phyloP scores from a whole-genome alignment of 2,329 filamentous ascomycete species.

The Conoideocrella luteorostrata region DNA sequence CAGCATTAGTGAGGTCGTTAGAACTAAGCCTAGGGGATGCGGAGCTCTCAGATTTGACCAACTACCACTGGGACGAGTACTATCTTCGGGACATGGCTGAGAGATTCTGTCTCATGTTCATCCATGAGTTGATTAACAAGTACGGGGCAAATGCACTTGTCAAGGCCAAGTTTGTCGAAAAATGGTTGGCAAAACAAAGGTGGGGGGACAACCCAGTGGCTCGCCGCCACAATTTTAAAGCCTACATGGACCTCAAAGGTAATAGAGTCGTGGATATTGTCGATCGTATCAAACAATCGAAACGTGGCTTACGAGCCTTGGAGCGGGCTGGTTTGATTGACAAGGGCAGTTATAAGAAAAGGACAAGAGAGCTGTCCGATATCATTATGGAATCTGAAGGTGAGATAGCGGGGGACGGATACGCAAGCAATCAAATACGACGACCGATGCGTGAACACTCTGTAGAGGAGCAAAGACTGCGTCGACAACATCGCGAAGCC shows the following conservation, averaged over 20 bases:
- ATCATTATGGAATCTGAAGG: constrained; percentile 28
- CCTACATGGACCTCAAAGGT: constrained; percentile 42
- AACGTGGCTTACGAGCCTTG: constrained; percentile 44
- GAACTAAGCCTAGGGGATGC: constrained; percentile 48
- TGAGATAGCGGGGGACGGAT: constrained; percentile 16
- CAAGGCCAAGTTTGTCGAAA: constrained; percentile 59
- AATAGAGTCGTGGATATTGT: constrained; percentile 50
- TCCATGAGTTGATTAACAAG: constrained; percentile 52
- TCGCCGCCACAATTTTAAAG: constrained; percentile 45
- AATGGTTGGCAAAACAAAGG: constrained; percentile 67
- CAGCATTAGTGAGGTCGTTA: constrained; percentile 54
- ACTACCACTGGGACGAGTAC: constrained; percentile 57
- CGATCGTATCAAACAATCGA: constrained; percentile 40
- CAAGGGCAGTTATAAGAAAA: constrained; percentile 24
- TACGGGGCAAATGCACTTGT: constrained; percentile 52
- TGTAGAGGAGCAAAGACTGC: constrained; percentile 62
- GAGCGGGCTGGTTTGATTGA: constrained; percentile 42
- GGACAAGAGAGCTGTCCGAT: constrained; percentile 24
- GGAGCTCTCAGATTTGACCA: constrained; percentile 44
- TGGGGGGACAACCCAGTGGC: constrained; percentile 55
- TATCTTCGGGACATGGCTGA: constrained; percentile 55
- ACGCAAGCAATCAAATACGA: constrained; percentile 21
- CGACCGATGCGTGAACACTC: constrained; percentile 42
- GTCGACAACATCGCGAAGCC: constrained; percentile 74
- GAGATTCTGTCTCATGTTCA: constrained; percentile 52